A percentile compares a stretch with the other conserved stretches of the same genome.
These are phyloP conservation scores for Heliocybe sulcata DNA, from an alignment of 1,284 basidiomycete species.

Conservation along the genomic window DNA sequence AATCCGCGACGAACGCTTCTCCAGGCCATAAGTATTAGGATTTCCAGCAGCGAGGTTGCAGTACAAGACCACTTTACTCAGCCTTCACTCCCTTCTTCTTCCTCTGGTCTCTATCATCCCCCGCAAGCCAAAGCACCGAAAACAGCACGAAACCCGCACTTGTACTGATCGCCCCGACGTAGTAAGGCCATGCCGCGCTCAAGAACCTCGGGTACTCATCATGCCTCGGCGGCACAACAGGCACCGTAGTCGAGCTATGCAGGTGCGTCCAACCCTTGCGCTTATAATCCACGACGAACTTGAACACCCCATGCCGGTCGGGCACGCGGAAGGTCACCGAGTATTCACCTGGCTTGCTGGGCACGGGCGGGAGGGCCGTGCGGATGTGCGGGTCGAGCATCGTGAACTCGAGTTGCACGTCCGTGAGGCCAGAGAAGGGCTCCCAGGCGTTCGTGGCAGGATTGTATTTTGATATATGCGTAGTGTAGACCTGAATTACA, in stretches of 20 bases:
- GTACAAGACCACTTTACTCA: slow-evolving; percentile 25
- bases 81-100: slow-evolving; percentile 42
- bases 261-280: slow-evolving; percentile 78
- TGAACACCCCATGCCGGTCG: slow-evolving; percentile 97
- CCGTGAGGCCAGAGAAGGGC: slow-evolving; percentile 62
- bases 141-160: slow-evolving; percentile 82
- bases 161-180: slow-evolving; percentile 84
- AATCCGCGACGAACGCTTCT: too few relatives aligned
- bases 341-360: slow-evolving; percentile 59
- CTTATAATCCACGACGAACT: slow-evolving; percentile 87
- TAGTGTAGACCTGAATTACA: slow-evolving; percentile 65
- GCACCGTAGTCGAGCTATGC: slow-evolving; percentile 67
- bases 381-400: slow-evolving; percentile 97
- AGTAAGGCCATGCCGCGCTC: slow-evolving; percentile 93
- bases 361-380: slow-evolving; percentile 54
- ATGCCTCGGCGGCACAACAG: slow-evolving; percentile 90
- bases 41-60: background rate
- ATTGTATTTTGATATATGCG: slow-evolving; percentile 66
- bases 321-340: slow-evolving; percentile 79
- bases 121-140: slow-evolving; percentile 77
- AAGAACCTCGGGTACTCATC: slow-evolving; percentile 95
- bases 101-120: slow-evolving; percentile 46
- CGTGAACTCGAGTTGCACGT: slow-evolving; percentile 92
- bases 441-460: slow-evolving; percentile 51
- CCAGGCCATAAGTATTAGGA: too few relatives aligned